Percentiles rank a stretch among this genome's conserved stretches.
Conservation (phyloP, 345 rosid genomes). For the Punica granatum region DNA sequence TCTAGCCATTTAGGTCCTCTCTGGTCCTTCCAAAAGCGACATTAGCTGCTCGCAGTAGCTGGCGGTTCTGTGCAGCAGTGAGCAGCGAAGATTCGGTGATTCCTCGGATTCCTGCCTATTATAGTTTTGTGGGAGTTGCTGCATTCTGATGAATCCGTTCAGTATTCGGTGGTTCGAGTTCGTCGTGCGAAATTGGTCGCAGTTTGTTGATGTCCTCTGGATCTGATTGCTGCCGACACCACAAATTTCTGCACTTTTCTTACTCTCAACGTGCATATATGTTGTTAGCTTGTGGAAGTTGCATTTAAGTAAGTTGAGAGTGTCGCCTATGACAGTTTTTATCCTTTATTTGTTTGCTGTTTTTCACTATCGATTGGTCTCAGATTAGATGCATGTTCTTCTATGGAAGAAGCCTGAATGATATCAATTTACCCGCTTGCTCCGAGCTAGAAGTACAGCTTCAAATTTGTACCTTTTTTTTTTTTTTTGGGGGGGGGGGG, state of each 20-base stretch:
- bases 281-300: neutral
- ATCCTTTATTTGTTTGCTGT: neutral
- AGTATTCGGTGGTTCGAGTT: neutral
- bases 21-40: neutral
- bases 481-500: no score
- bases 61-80: neutral
- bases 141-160: constrained; percentile 1
- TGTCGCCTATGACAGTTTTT: neutral
- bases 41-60: neutral
- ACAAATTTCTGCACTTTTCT: neutral
- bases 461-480: neutral
- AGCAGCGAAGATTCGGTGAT: neutral
- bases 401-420: neutral
- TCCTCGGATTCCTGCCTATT: neutral
- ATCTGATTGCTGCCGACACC: neutral
- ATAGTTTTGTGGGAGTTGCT: neutral
- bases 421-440: neutral
- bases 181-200: neutral
- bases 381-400: neutral
- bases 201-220: neutral
- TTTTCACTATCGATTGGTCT: neutral
- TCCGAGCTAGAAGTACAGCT: neutral
- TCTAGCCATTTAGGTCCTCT: neutral
- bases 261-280: neutral
- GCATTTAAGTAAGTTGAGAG: neutral